Base-by-base conservation (phyloP, 164 flowering plant genomes). In the Magnolia officinalis region DNA sequence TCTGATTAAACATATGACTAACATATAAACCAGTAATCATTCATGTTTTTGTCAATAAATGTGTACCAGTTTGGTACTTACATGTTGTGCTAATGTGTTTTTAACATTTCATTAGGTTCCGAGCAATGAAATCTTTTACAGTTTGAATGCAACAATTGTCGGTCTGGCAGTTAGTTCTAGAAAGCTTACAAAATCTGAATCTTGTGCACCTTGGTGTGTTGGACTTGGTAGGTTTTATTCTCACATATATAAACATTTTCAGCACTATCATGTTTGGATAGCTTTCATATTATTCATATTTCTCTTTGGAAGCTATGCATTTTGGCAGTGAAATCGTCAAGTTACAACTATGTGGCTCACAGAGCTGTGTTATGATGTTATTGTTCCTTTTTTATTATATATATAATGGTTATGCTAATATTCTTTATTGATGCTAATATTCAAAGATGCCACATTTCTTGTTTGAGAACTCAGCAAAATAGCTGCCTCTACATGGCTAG, bases 111-210 rank as follows among this genome's bases (percentile, higher is more conserved):
- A 75, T 50, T 75, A 93, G 98, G 91, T 94, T 71, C 88, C 96
- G 11, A 80, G 77, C 68, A 79, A 86, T 81, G 98, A 94, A 83
- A 71, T 84, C 70, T 86, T 88, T 79, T 85, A 85, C 82, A 90
- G 97, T 75, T 85, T 94, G 88, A 96, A 96, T 87, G 96, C 93
- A 63, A 83, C 89, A 59, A 90, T 96, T 79, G 96, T 93, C 79
- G 98, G 98, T 74, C 84, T 96, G 78, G 97, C 94, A 45, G 78
- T 88, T 77, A 83, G 84, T 79, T 84, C 89, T 66, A 84, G 80
- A 59, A 84, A 77, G 55, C 80, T 87, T 78, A n/a, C 76, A 24
- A 85, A 82, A 58, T 72, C 79, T 78, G 79, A 80, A 67, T 82
- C 88, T 80, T 80, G 73, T 24, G 26, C 71, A 68, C 86, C 83